Evolutionary conservation across 257 asterid genomes (phyloP).

Genomic region (Rhazya stricta): DNA sequence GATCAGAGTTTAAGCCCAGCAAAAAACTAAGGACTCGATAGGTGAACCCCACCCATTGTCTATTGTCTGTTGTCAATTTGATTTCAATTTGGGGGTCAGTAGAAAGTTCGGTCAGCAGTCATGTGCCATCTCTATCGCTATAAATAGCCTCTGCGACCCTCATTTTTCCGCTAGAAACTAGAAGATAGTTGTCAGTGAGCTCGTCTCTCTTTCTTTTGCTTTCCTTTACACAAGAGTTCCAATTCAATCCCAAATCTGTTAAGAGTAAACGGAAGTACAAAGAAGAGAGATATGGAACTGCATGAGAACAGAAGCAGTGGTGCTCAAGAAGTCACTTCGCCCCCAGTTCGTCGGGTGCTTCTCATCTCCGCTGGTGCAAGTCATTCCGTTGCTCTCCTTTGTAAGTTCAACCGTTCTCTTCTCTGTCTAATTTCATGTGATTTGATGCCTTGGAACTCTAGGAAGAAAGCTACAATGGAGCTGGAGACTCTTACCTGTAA

Average conservation of each 20-base stretch:
- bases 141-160: neutral
- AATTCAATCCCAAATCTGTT: neutral
- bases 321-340: slow-evolving; percentile 33
- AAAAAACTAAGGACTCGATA: too few species aligned
- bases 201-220: neutral
- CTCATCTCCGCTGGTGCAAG: slow-evolving; percentile 95
- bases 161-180: neutral
- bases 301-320: slow-evolving; percentile 18
- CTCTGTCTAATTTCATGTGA: neutral
- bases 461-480: too few species aligned
- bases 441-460: too few species aligned
- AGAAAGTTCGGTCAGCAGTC: neutral
- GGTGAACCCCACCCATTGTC: neutral
- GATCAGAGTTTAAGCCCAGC: too few species aligned
- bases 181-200: too few species aligned
- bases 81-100: neutral
- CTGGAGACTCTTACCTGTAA: too few species aligned
- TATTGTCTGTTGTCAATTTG: neutral
- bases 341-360: slow-evolving; percentile 56
- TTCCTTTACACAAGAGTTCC: neutral
- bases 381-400: slow-evolving; percentile 88
- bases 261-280: neutral
- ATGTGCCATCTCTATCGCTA: slow-evolving; percentile 10
- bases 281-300: slow-evolving; percentile 30
- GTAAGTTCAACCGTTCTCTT: slow-evolving; percentile 35